Conservation (phyloP, 805 yeast genomes). For the Metschnikowia lachancei region DNA sequence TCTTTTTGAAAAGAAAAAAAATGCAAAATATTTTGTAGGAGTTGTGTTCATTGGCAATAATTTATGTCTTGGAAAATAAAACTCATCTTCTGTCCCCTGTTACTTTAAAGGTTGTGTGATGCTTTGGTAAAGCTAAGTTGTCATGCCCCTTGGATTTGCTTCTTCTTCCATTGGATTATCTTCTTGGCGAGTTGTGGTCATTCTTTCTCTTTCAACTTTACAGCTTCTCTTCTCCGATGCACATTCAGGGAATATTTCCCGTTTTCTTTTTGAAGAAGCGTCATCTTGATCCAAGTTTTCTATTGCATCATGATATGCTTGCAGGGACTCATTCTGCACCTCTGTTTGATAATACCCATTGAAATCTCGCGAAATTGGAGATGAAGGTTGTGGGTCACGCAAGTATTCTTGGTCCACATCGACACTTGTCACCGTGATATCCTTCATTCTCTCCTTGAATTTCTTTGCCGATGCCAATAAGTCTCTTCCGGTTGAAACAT, state of each 20-base stretch:
- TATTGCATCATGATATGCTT: background rate
- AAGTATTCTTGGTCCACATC: constrained; percentile 18
- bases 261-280: constrained; percentile 15
- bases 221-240: constrained; percentile 3
- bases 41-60: no score
- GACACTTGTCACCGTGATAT: constrained; percentile 19
- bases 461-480: constrained; percentile 9
- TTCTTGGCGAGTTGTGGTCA: background rate
- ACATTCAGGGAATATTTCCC: constrained; percentile 18
- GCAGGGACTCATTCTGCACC: no score
- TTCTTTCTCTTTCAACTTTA: constrained; percentile 1
- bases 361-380: constrained; percentile 23
- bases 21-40: no score
- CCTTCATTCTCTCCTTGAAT: constrained; percentile 10
- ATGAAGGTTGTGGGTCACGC: constrained; percentile 20
- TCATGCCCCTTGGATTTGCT: background rate
- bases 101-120: no score
- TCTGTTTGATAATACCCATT: background rate
- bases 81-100: no score
- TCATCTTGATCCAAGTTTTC: background rate
- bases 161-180: constrained; percentile 3
- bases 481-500: constrained; percentile 28
- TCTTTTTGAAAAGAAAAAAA: no score
- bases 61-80: no score
- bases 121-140: background rate